Evolutionary conservation across 371 early-diverging fungal species (phyloP).

Genomic region (Funneliformis caledonium): DNA sequence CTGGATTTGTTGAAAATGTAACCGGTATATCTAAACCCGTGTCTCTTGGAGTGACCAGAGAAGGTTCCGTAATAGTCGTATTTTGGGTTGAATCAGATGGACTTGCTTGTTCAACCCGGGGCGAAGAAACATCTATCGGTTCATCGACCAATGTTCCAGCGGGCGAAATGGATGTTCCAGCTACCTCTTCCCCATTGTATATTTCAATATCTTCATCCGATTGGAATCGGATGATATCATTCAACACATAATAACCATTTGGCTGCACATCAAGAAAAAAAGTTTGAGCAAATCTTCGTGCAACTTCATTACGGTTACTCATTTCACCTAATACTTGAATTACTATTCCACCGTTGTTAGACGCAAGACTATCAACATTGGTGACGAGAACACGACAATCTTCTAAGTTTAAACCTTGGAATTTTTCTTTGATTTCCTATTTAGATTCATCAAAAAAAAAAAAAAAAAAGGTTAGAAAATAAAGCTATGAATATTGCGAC

Average conservation of each 20-base stretch:
- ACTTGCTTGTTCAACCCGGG: neutral
- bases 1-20: neutral
- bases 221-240: constrained; percentile 94
- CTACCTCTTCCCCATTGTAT: constrained; percentile 42
- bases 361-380: constrained; percentile 86
- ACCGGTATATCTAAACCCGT: neutral
- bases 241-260: constrained; percentile 88
- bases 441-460: constrained; percentile 21
- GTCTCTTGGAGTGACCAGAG: neutral
- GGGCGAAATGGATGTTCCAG: constrained; percentile 17
- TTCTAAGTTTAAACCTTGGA: constrained; percentile 58
- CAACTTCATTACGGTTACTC: constrained; percentile 74
- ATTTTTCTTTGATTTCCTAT: constrained; percentile 29
- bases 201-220: constrained; percentile 70
- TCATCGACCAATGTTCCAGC: constrained; percentile 37
- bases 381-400: constrained; percentile 87
- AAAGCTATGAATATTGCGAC: too few species aligned
- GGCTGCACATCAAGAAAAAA: constrained; percentile 89
- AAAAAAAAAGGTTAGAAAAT: neutral
- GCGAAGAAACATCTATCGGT: constrained; percentile 14
- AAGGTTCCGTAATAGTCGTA: neutral
- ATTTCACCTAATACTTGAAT: constrained; percentile 94
- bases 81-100: neutral
- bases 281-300: constrained; percentile 91
- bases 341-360: constrained; percentile 79